Conservation (phyloP, 768 basidiomycete species). For the Lactarius quietus region DNA sequence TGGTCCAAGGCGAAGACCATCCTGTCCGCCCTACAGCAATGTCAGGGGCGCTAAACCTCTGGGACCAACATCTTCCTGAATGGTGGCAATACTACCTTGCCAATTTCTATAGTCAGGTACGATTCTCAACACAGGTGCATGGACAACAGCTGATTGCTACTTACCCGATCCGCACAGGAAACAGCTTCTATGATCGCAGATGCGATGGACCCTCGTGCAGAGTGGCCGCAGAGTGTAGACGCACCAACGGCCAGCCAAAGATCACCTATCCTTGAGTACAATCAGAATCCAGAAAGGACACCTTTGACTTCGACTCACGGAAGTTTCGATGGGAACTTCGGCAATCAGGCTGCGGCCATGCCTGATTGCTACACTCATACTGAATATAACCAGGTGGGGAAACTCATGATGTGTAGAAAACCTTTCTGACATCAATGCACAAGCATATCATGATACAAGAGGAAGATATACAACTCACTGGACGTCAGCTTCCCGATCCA, state of each 20-base stretch:
- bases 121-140: not conserved
- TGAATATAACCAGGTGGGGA: not conserved
- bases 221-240: too few relatives aligned
- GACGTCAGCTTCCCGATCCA: not conserved
- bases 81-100: not conserved
- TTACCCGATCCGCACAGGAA: not conserved
- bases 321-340: not conserved
- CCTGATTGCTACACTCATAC: too few relatives aligned
- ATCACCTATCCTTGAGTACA: too few relatives aligned
- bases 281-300: too few relatives aligned
- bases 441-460: not conserved
- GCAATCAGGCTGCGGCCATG: not conserved
- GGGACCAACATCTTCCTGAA: not conserved
- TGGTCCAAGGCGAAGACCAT: not conserved
- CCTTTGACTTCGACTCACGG: too few relatives aligned
- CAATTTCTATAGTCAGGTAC: not conserved
- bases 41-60: not conserved
- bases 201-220: too few relatives aligned
- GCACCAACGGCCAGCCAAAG: too few relatives aligned
- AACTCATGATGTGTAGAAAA: not conserved
- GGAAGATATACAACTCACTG: not conserved
- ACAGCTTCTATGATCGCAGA: too few relatives aligned
- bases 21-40: not conserved
- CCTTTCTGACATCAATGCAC: not conserved
- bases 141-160: not conserved